phyloP scores from a whole-genome alignment of 129 eudicot genomes.

The Chrysanthemum makinoi region DNA sequence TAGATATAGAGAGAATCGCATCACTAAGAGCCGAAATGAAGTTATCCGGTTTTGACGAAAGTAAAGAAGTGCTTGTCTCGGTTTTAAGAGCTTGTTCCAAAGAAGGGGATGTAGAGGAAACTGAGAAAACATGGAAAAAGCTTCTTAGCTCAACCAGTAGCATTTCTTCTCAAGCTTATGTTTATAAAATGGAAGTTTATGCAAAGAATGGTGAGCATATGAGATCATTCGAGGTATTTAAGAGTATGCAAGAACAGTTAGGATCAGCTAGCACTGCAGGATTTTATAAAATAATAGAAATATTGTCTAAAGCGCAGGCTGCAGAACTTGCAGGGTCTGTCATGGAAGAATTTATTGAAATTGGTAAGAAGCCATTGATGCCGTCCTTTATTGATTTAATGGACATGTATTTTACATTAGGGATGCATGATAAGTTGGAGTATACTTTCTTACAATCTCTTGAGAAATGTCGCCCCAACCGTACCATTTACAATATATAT shows the following conservation, averaged over 20 bases:
- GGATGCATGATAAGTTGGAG: constrained; percentile 68
- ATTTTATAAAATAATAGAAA: constrained; percentile 73
- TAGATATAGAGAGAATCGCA: constrained; percentile 66
- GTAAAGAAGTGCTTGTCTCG: constrained; percentile 68
- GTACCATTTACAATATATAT: constrained; percentile 53
- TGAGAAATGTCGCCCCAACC: constrained; percentile 56
- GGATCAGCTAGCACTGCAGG: constrained; percentile 43
- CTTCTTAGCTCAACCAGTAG: constrained; percentile 38
- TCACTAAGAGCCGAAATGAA: constrained; percentile 64
- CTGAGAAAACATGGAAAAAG: constrained; percentile 72
- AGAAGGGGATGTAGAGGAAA: constrained; percentile 71
- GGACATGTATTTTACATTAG: constrained; percentile 51
- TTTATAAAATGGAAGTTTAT: constrained; percentile 75
- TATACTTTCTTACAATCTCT: constrained; percentile 53
- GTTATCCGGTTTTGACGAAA: constrained; percentile 58
- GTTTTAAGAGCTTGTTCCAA: constrained; percentile 80
- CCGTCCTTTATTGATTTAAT: constrained; percentile 59
- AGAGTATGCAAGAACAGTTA: constrained; percentile 49
- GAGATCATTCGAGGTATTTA: constrained; percentile 72
- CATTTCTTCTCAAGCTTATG: constrained; percentile 75
- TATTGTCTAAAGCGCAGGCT: constrained; percentile 53
- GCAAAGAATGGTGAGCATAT: constrained; percentile 52
- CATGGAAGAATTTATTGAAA: constrained; percentile 68
- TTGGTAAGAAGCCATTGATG: constrained; percentile 61
- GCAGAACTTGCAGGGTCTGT: constrained; percentile 66